Conservation (phyloP, 768 basidiomycete species). For the Tylopilus balloui region DNA sequence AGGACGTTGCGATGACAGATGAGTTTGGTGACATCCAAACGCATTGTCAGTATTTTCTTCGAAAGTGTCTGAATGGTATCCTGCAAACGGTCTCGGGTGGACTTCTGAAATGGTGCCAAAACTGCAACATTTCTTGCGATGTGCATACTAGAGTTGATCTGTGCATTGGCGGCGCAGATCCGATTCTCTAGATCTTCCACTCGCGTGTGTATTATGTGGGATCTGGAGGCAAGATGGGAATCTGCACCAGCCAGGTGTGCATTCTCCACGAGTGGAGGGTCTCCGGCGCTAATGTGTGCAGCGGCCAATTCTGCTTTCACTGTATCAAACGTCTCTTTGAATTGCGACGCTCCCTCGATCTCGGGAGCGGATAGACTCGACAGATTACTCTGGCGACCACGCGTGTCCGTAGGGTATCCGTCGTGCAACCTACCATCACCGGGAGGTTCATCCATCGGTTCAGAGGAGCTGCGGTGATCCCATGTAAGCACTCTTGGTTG, state of each 20-base stretch:
- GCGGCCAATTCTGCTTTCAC: constrained; percentile 83
- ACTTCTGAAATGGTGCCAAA: constrained; percentile 81
- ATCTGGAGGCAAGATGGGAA: constrained; percentile 40
- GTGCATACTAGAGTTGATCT: constrained; percentile 66
- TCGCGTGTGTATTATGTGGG: constrained; percentile 54
- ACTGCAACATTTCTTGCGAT: constrained; percentile 77
- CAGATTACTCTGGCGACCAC: constrained; percentile 12
- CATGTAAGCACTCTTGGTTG: constrained; percentile 34
- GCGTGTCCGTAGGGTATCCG: constrained; percentile 31
- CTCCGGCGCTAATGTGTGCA: constrained; percentile 33
- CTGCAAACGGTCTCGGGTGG: constrained; percentile 74
- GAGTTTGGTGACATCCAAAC: constrained; percentile 70
- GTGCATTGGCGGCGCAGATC: constrained; percentile 48
- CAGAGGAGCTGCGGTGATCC: constrained; percentile 39
- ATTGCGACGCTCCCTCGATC: constrained; percentile 57
- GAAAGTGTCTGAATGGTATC: constrained; percentile 56
- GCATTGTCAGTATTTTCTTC: constrained; percentile 58
- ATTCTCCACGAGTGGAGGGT: constrained; percentile 17
- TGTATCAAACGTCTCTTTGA: constrained; percentile 79
- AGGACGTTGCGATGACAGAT: constrained; percentile 76
- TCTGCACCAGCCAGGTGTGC: constrained; percentile 21
- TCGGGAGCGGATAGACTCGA: constrained; percentile 47
- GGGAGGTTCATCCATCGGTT: constrained; percentile 36
- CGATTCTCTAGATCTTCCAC: constrained; percentile 60
- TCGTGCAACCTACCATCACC: constrained; percentile 21